Percentiles rank a stretch among this genome's conserved stretches.
Evolutionary conservation across 1,284 basidiomycete genomes (phyloP).

Genomic region (Paramarasmius palmivorus): DNA sequence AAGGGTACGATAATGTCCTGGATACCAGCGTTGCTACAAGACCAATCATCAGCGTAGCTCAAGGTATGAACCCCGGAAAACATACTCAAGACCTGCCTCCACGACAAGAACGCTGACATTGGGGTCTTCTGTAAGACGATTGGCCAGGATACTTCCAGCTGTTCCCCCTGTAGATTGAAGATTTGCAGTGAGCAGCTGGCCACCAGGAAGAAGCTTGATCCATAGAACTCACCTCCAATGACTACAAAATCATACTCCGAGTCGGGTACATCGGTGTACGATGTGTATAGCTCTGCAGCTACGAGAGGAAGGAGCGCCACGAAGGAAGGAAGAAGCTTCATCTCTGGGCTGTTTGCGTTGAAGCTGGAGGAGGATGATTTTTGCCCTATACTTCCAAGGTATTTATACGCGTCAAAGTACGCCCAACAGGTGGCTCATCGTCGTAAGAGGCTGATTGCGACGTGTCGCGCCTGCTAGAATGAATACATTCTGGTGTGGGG

Average conservation of each 20-base stretch:
- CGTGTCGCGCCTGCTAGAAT: no score
- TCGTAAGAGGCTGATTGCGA: no score
- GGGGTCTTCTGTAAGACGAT: slow-evolving; percentile 11
- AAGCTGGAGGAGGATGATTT: no score
- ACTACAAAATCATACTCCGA: slow-evolving; percentile 6
- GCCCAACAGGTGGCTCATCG: no score
- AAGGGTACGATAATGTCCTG: slow-evolving; percentile 2
- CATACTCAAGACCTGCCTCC: slow-evolving; percentile 11
- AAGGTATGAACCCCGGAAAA: not conserved
- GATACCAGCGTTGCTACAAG: slow-evolving; percentile 1
- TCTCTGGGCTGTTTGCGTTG: no score
- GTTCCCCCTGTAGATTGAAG: slow-evolving; percentile 5
- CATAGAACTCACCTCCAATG: not conserved
- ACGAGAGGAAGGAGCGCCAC: no score
- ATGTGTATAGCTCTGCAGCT: no score
- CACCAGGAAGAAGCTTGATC: not conserved
- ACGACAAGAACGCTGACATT: slow-evolving; percentile 10
- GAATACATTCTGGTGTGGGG: no score
- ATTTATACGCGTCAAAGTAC: no score
- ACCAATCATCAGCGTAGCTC: not conserved
- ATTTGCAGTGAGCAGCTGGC: not conserved
- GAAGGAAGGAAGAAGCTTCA: no score
- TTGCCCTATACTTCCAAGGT: no score
- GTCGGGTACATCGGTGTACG: no score
- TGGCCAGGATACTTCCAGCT: slow-evolving; percentile 13